Evolutionary conservation across 345 rosid genomes (phyloP).

Genomic region (Laguncularia racemosa): DNA sequence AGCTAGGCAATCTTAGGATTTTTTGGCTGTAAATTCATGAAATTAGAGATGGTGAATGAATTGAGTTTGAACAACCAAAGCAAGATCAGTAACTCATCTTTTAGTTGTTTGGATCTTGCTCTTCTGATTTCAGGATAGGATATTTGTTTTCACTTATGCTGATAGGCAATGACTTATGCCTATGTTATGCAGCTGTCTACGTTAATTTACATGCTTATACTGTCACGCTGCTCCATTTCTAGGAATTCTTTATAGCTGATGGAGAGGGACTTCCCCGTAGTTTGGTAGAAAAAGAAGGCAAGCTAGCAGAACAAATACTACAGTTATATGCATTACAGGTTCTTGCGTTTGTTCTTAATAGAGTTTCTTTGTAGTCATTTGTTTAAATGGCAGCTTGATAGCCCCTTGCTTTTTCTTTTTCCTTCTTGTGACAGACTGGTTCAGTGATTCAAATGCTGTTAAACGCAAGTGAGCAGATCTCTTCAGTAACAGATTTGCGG

Average conservation of each 20-base stretch:
- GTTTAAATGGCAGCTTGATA: not conserved
- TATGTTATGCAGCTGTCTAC: no score
- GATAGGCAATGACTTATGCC: no score
- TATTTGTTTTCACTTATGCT: no score
- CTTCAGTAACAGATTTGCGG: constrained; percentile 51
- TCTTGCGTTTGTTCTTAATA: constrained; percentile 3
- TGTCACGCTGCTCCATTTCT: not conserved
- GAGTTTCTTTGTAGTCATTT: not conserved
- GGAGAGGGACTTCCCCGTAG: constrained; percentile 95
- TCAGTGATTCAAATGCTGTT: constrained; percentile 70
- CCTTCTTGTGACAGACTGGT: constrained; percentile 46
- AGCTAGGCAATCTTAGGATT: no score
- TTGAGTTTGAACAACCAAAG: no score
- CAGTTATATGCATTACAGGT: constrained; percentile 76
- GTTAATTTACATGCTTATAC: not conserved
- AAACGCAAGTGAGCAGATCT: constrained; percentile 73
- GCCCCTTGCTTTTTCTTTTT: not conserved
- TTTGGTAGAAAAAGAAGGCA: constrained; percentile 80
- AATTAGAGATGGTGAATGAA: no score
- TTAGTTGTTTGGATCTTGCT: no score
- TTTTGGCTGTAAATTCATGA: no score
- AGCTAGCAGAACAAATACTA: constrained; percentile 61
- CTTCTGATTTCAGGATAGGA: no score
- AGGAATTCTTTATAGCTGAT: constrained; percentile 92
- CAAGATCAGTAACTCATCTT: no score